These are phyloP conservation scores for Xylariaceae sp. DNA, from an alignment of 2,329 filamentous ascomycete genomes.

Conservation along the genomic window DNA sequence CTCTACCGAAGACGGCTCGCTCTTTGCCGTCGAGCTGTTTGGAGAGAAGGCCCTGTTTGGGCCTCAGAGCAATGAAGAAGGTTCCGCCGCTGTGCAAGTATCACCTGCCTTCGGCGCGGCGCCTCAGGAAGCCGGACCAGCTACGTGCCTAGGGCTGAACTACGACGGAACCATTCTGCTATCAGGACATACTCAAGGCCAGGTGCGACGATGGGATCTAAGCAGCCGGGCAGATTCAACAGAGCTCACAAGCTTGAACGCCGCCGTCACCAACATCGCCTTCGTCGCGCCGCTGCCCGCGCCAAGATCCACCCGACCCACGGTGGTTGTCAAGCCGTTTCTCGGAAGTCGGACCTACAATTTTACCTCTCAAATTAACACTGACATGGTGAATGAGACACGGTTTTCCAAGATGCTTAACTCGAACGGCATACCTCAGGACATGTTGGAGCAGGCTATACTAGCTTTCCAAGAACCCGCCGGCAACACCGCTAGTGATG, in stretches of 20 bases:
- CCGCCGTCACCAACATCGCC: constrained; percentile 81
- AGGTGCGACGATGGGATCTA: constrained; percentile 81
- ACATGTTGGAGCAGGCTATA: constrained; percentile 58
- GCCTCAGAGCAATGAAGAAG: constrained; percentile 57
- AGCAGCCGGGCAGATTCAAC: constrained; percentile 71
- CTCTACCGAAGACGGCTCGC: constrained; percentile 78
- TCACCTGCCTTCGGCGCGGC: constrained; percentile 61
- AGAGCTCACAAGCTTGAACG: constrained; percentile 74
- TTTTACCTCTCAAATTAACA: constrained; percentile 68
- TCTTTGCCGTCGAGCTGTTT: constrained; percentile 81
- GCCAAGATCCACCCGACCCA: constrained; percentile 57
- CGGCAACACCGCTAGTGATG: constrained; percentile 40
- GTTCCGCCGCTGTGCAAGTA: constrained; percentile 64
- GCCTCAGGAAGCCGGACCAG: constrained; percentile 69
- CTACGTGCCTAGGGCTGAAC: constrained; percentile 73
- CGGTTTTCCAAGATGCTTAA: constrained; percentile 55
- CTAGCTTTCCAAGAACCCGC: constrained; percentile 51
- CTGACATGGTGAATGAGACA: constrained; percentile 48
- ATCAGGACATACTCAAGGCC: constrained; percentile 82
- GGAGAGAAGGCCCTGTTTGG: constrained; percentile 62
- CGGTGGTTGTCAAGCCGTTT: constrained; percentile 80
- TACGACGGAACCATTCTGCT: constrained; percentile 83
- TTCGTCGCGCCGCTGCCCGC: constrained; percentile 69
- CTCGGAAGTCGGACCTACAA: constrained; percentile 70
- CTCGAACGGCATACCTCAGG: constrained; percentile 54